phyloP scores from a whole-genome alignment of 225 moss, liverwort and hornwort genomes.

The Physcomitrium patens region DNA sequence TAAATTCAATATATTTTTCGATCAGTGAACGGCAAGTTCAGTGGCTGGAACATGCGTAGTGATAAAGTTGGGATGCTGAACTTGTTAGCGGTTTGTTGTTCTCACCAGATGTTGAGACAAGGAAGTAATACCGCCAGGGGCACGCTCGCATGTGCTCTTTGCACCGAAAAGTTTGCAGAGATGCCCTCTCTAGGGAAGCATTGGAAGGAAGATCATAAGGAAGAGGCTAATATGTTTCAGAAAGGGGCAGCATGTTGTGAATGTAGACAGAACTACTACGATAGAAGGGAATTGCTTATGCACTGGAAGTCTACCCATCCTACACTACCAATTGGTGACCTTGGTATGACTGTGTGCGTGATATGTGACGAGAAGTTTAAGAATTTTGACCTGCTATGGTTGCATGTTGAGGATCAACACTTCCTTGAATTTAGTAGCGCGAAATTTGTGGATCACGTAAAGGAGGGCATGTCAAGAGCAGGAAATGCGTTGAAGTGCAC shows the following conservation, averaged over 20 bases:
- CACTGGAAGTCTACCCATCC: conserved; percentile 70
- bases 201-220: conserved; percentile 67
- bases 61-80: not conserved
- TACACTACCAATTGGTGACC: conserved; percentile 32
- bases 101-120: conserved; percentile 25
- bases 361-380: conserved; percentile 52
- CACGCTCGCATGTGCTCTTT: conserved; percentile 56
- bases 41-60: conserved; percentile 7
- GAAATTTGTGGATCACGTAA: conserved; percentile 33
- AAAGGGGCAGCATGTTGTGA: conserved; percentile 66
- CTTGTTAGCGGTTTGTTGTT: conserved; percentile 14
- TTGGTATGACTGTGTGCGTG: conserved; percentile 48
- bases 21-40: not conserved
- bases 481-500: conserved; percentile 40
- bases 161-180: conserved; percentile 34
- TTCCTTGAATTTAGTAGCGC: conserved; percentile 54
- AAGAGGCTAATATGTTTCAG: conserved; percentile 56
- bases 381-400: conserved; percentile 51
- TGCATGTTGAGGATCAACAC: conserved; percentile 70
- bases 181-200: conserved; percentile 51
- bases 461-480: conserved; percentile 20
- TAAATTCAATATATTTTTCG: conserved; percentile 4
- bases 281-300: conserved; percentile 59
- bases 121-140: conserved; percentile 24
- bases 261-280: conserved; percentile 60